Evolutionary conservation across 73 alveolate species (phyloP), one percentile per base, ranked within the genome.

Genomic region (Tetrahymena thermophila): DNA sequence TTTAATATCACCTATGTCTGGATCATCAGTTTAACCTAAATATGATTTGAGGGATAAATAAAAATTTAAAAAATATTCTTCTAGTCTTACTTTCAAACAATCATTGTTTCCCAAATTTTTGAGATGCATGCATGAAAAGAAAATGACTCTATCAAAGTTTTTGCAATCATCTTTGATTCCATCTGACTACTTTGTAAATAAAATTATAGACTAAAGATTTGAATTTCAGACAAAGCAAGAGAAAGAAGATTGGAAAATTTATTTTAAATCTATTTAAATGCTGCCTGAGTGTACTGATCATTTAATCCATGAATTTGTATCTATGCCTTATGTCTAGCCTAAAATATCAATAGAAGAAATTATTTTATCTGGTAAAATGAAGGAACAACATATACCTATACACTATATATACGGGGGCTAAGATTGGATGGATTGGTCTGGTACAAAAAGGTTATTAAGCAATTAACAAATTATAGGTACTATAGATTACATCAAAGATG

Each of bases 1-100:
- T 37, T 95, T 97, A 84, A 50, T 96, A 34, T 96, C 98, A 11
- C 98, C 98, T 25, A 94, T 97, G 89, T 71, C 89, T 28, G 89
- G 40, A 4, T 28, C 40, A n/a, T 71, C 89, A 19, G 89, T 71
- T 28, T 17, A 71, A 23, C 17, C 35, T 71, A 31, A 71, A 71
- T 7, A 23, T 28, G 89, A 71, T 71, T 23, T 71, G 17, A 71
- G 89, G 31, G 89, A 71, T 71, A 31, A 71, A 5, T n/a, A 71
- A 25, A 7, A 11, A 23, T 71, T 71, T 19, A 28, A 71, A 31
- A 25, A 71, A 71, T 71, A 25, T 71, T n/a, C 31, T 71, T 71
- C 89, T 19, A 28, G 25, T 71, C 37, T 71, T 11, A 28, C 89
- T 3, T 71, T 71, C 11, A 71, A 71, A 71, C 1, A n/a, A 23